A percentile compares a stretch with the other conserved stretches of the same genome.
phyloP scores from a whole-genome alignment of 2,329 filamentous ascomycete genomes.

The Colletotrichum sp. region DNA sequence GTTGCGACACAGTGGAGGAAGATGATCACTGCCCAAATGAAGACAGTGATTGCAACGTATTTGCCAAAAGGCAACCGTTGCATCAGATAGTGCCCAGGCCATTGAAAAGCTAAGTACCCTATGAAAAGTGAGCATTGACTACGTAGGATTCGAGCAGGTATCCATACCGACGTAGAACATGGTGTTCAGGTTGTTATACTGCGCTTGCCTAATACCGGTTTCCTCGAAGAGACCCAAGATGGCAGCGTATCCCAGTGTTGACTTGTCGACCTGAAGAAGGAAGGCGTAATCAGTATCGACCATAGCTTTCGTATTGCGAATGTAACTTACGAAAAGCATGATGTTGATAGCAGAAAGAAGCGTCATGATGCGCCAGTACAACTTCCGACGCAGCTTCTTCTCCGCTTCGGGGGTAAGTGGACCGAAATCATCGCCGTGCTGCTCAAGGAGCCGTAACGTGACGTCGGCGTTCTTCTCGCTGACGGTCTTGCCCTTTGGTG shows the following conservation, averaged over 20 bases:
- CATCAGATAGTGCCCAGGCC: constrained; percentile 44
- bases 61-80: constrained; percentile 41
- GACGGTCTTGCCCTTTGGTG: constrained; percentile 9
- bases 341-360: constrained; percentile 38
- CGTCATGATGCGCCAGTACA: constrained; percentile 35
- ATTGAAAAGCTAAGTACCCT: constrained; percentile 41
- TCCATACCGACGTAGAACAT: constrained; percentile 44
- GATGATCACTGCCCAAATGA: constrained; percentile 39
- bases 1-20: constrained; percentile 41
- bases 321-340: constrained; percentile 37
- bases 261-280: constrained; percentile 38
- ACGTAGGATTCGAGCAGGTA: neutral
- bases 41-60: constrained; percentile 35
- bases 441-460: constrained; percentile 38
- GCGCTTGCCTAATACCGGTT: constrained; percentile 36
- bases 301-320: neutral
- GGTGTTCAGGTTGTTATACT: constrained; percentile 46
- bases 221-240: constrained; percentile 46
- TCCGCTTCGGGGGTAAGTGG: constrained; percentile 35
- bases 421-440: constrained; percentile 34
- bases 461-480: constrained; percentile 36
- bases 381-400: constrained; percentile 33
- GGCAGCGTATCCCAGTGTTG: constrained; percentile 42
- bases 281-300: neutral
- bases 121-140: neutral